Percentiles rank a stretch among this genome's conserved stretches.
Evolutionary conservation across 192 early-diverging fungal species (phyloP).

Genomic region (Backusella psychrophila): DNA sequence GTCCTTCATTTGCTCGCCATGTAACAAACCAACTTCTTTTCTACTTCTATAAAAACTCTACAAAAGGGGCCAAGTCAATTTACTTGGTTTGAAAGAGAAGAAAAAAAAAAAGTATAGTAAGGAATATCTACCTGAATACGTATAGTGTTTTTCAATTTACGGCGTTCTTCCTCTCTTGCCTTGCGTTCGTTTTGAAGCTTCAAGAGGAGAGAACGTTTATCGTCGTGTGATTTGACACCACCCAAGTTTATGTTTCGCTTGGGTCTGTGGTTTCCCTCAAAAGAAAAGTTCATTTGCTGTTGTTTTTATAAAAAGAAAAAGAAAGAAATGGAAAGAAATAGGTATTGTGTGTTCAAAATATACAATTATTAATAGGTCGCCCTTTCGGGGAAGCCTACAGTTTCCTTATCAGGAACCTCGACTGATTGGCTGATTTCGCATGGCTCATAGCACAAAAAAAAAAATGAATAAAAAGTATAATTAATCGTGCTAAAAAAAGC

Average conservation of each 20-base stretch:
- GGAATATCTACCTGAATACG: slow-evolving; percentile 57
- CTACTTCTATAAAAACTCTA: slow-evolving; percentile 63
- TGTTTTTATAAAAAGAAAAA: neutral
- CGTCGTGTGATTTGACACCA: slow-evolving; percentile 62
- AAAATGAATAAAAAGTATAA: too few relatives aligned
- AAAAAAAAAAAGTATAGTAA: neutral
- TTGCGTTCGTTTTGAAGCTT: slow-evolving; percentile 73
- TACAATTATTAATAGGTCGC: neutral
- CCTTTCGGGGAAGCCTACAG: too few relatives aligned
- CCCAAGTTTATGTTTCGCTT: slow-evolving; percentile 82
- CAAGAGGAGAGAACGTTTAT: slow-evolving; percentile 63
- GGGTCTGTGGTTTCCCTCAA: slow-evolving; percentile 80
- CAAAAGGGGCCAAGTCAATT: too few relatives aligned
- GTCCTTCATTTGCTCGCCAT: slow-evolving; percentile 12
- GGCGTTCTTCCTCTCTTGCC: slow-evolving; percentile 69
- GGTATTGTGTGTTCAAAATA: neutral
- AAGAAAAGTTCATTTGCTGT: slow-evolving; percentile 47
- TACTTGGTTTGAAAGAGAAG: too few relatives aligned
- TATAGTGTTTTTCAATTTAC: slow-evolving; percentile 47
- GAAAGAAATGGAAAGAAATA: neutral
- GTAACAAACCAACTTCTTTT: slow-evolving; percentile 28
- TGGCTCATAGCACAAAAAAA: too few relatives aligned
- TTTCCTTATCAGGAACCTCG: too few relatives aligned
- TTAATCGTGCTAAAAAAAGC: too few relatives aligned
- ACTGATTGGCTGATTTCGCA: too few relatives aligned